Evolutionary conservation across 495 filamentous ascomycete species (phyloP), one percentile per base, ranked within the genome.

Genomic region (Neurospora discreta): DNA sequence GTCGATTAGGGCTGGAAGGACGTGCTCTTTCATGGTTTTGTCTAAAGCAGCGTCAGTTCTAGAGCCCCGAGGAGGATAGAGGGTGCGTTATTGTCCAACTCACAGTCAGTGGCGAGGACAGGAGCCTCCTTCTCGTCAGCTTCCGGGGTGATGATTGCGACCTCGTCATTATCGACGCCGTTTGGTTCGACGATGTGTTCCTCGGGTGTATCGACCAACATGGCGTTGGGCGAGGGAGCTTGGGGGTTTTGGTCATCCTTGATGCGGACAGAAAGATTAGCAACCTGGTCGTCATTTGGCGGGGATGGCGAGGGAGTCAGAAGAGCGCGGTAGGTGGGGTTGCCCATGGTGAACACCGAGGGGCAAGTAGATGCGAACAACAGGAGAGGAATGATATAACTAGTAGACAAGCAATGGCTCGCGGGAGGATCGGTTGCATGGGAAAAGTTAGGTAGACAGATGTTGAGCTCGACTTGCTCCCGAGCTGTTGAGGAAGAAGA

Each of bases 1-100:
- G 76, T 92, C 89, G 60, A 88, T 84, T 26, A 87, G 76, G 6
- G 84, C 83, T 2, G 79, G 79, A 36, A 98, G 87, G 71, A 95
- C 85, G 70, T 86, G 84, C 68, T 90, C 89, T 83, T 90, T 92
- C 90, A 98, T 97, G 69, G 91, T 92, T 68, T 93, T 91, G 80
- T 86, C 93, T 97, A 79, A 41, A 73, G 60, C 20, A 26, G 69
- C 38, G 77, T 82, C 69, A 83, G 79, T 68, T 44, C n/a, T 41
- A 41, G 15, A 15, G 67, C 16, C 43, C 38, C 36, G 69, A 30
- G 39, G 42, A 70, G n/a, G 30, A 69, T 18, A 26, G 52, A 15
- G 26, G 52, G 13, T 33, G 26, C 15, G 7, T 7, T 36, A 60
- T 74, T 69, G 43, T 76, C 72, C 78, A 70, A 84, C 89, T 75